phyloP scores from a whole-genome alignment of 805 yeast genomes.

The Yarrowia sp. region DNA sequence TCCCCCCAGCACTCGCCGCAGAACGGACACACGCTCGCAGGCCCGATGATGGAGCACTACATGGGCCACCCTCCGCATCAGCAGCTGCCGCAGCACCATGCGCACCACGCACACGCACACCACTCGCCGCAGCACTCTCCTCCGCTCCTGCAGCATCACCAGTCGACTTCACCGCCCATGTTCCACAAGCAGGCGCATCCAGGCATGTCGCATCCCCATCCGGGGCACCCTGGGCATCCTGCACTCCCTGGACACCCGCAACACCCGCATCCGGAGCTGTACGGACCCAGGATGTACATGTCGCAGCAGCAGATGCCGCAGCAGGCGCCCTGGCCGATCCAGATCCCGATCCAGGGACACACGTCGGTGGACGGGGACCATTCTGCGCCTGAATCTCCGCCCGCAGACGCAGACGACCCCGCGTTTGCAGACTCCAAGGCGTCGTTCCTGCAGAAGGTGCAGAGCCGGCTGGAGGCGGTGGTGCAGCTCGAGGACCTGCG shows the following conservation, averaged over 20 bases:
- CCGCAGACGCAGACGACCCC: constrained; percentile 25
- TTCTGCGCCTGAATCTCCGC: not conserved
- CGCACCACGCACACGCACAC: not conserved
- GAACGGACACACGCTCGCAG: not conserved
- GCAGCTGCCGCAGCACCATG: not conserved
- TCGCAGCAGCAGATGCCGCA: constrained; percentile 23
- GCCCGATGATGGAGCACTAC: constrained; percentile 8
- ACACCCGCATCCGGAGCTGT: not conserved
- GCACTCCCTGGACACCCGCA: not conserved
- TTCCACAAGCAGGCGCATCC: not conserved
- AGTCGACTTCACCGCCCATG: constrained; percentile 2
- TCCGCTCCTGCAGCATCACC: constrained; percentile 10
- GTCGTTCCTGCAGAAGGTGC: constrained; percentile 26
- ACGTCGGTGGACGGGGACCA: constrained; percentile 19
- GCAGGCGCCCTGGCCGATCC: constrained; percentile 13
- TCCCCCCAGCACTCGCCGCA: constrained; percentile 19
- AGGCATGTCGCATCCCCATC: not conserved
- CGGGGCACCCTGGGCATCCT: not conserved
- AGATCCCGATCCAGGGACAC: constrained; percentile 22
- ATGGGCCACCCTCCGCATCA: not conserved
- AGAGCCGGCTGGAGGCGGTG: constrained; percentile 24
- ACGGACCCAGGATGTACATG: not conserved
- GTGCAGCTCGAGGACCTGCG: constrained; percentile 25
- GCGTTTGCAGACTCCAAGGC: constrained; percentile 28
- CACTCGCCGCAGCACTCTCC: constrained; percentile 24